Evolutionary conservation across 768 basidiomycete genomes (phyloP), one percentile per base, ranked within the genome.

Genomic region (Lactifluus pinguis): DNA sequence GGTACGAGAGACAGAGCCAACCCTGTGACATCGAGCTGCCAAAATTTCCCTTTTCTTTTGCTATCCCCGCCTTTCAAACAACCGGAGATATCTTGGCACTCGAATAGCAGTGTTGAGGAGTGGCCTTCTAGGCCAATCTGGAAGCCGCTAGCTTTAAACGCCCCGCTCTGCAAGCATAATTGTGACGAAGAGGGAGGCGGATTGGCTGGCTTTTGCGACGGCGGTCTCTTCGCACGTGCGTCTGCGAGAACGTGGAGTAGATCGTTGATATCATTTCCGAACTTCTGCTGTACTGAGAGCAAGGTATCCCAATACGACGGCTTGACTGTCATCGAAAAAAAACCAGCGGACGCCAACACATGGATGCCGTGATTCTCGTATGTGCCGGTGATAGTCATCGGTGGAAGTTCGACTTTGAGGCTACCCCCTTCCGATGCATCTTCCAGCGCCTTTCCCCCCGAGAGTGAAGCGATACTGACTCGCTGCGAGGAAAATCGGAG

Each of bases 211-310:
- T 25, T 50, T 29, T 39, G 61, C 39, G 34, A 65, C 25, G 63
- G 49, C 49, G 32, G 61, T 56, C 56, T 66, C 57, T 68, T 72
- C 42, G 65, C 70, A 30, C 83, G 81, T 11, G 80, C 86, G 68
- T 88, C 79, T 63, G 82, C 80, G 36, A 90, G 76, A 52, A 93
- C 70, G 6, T 78, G 73, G 13, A 93, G 72, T 30, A 93, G 76
- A 61, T 94, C 92, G 64, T 87, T 86, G 72, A 93, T 89, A 72
- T 94, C 92, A 67, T 87, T 86, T 6, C 89, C 92, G 60, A 93
- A 93, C 68, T 92, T 92, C 64, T 90, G 88, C 68, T 92, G 92
- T 9, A 95, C 87, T 5, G 81, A 82, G 2, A 94, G 78, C 4
- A 93, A 71, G 5, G 87, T 89, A 68, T 95, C 92, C 83, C 89